Conservation (phyloP, 306 rosid species). For the Inga laurina region DNA sequence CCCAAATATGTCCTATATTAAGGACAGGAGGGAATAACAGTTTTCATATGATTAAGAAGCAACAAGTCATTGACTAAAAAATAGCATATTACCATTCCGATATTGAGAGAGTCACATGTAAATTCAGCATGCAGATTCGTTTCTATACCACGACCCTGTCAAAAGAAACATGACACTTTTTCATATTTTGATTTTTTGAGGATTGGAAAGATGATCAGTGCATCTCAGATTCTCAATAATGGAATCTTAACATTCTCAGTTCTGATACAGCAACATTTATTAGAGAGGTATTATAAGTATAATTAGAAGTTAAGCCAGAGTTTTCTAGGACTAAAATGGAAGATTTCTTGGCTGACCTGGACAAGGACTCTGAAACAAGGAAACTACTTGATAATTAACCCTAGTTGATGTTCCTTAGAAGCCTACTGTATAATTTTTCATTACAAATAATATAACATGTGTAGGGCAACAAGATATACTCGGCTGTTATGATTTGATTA, state of each 20-base stretch:
- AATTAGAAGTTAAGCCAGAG: neutral
- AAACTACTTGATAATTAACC: neutral
- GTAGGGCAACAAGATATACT: neutral
- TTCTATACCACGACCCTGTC: slow-evolving; percentile 96
- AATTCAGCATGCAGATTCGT: slow-evolving; percentile 94
- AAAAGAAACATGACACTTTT: slow-evolving; percentile 9
- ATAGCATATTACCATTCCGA: slow-evolving; percentile 73
- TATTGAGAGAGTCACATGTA: slow-evolving; percentile 89
- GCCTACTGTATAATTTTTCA: neutral
- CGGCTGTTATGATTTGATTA: neutral
- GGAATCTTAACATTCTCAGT: neutral
- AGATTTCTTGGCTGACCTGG: neutral
- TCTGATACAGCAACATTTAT: neutral
- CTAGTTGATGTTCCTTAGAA: neutral
- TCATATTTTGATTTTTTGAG: neutral
- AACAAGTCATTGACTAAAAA: neutral
- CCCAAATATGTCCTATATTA: too few species aligned
- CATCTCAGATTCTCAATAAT: neutral
- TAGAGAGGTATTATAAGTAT: neutral
- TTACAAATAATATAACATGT: neutral
- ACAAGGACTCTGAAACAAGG: neutral
- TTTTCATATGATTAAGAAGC: slow-evolving; percentile 2
- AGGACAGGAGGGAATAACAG: neutral
- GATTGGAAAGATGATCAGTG: neutral
- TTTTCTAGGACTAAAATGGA: neutral